Conservation (phyloP, 805 yeast genomes). For the Ogataea salicorniae region DNA sequence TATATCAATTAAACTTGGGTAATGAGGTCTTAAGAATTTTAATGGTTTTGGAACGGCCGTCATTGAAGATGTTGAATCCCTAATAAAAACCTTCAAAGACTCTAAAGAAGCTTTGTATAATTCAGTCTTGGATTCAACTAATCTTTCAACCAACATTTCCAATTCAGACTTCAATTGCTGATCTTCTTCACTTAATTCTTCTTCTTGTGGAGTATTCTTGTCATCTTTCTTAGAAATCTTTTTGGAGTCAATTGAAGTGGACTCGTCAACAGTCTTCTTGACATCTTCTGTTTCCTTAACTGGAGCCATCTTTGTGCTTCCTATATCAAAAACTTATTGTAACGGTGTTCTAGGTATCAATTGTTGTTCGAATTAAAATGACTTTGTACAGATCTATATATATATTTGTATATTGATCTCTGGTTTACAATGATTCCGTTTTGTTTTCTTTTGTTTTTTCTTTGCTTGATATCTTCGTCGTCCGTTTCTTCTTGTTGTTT, state of each 20-base stretch:
- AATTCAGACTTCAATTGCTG: conserved; percentile 79
- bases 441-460: too few relatives aligned
- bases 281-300: conserved; percentile 17
- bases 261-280: conserved; percentile 10
- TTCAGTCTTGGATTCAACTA: conserved; percentile 48
- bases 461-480: too few relatives aligned
- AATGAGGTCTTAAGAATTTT: conserved; percentile 89
- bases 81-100: conserved; percentile 68
- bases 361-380: too few relatives aligned
- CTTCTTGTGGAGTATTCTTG: conserved; percentile 39
- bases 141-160: conserved; percentile 78
- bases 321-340: neutral
- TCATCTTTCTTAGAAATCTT: conserved; percentile 13
- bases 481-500: too few relatives aligned
- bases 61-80: conserved; percentile 95
- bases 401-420: too few relatives aligned
- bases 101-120: conserved; percentile 59
- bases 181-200: conserved; percentile 92
- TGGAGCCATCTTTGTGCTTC: conserved; percentile 18
- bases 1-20: conserved; percentile 57
- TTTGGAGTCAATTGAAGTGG: conserved; percentile 6
- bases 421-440: too few relatives aligned
- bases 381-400: too few relatives aligned
- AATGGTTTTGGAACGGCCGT: conserved; percentile 99
- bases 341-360: too few relatives aligned